Evolutionary conservation across 441 rosid species (phyloP).

Genomic region (Populus hybrid): DNA sequence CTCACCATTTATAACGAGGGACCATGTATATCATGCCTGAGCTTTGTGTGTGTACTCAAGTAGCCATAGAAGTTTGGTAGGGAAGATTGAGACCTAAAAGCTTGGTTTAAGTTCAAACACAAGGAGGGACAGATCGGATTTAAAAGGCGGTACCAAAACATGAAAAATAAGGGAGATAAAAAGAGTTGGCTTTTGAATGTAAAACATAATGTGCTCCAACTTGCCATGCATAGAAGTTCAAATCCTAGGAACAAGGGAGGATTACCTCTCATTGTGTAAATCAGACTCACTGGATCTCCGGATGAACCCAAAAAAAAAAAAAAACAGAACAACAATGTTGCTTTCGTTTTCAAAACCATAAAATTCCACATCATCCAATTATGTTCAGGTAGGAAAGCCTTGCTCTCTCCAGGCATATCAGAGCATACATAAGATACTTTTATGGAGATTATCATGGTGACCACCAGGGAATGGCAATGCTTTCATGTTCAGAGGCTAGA

Average conservation of each 20-base stretch:
- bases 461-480: not conserved
- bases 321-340: not conserved
- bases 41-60: too few relatives aligned
- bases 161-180: not conserved
- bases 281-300: not conserved
- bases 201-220: too few relatives aligned
- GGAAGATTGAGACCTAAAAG: not conserved
- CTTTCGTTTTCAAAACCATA: not conserved
- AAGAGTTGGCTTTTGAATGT: not conserved
- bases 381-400: not conserved
- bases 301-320: not conserved
- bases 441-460: not conserved
- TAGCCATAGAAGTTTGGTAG: not conserved
- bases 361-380: not conserved
- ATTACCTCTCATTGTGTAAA: not conserved
- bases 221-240: not conserved
- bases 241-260: not conserved
- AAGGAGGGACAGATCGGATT: not conserved
- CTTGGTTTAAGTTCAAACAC: not conserved
- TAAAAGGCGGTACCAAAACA: not conserved
- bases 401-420: not conserved
- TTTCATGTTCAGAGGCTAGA: constrained; percentile 4
- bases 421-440: not conserved
- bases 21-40: too few relatives aligned
- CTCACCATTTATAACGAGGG: too few relatives aligned